Evolutionary conservation across 495 filamentous ascomycete species (phyloP), one percentile per base, ranked within the genome.

Genomic region (Polyplosphaeria fusca): DNA sequence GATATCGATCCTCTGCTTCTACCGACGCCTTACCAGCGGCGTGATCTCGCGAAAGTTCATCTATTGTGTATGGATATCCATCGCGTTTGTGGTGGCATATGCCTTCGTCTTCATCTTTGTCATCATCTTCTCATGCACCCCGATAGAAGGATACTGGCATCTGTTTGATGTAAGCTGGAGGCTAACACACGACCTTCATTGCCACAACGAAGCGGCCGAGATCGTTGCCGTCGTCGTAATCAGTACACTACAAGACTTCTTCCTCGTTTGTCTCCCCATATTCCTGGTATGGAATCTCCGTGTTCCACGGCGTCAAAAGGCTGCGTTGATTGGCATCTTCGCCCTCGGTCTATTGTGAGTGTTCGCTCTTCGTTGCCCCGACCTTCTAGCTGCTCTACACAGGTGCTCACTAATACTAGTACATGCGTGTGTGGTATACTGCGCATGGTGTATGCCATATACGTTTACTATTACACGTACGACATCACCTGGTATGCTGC

Each of bases 1-100:
- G 35, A 61, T 68, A 18, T 66, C 63, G 20, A 66, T 68, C n/a
- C 60, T 68, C 12, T 61, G 47, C 47, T 68, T 68, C 52, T 68
- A 68, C 39, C 47, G 63, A 19, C 66, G 66, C n/a, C 47, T 68
- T 26, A 27, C 63, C 1, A 37, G 16, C n/a, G 59, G 60, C n/a
- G 37, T 55, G 1, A 44, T 68, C 28, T 56, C 59, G 2, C 60
- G 44, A 28, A 42, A 23, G 13, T 66, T 66, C 55, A 37, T 57
- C 5, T 63, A 41, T n/a, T 47, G 28, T 5, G 55, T 66, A n/a
- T 61, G 63, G 51, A 47, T 20, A 3, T 32, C 19, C 13, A 68
- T 68, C 28, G 52, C 49, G n/a, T 68, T 55, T 24, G 59, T 66
- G 3, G 41, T 68, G 23, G 37, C 16, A 19, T 68, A 63, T 51